A percentile compares a stretch with the other conserved stretches of the same genome.
These are phyloP conservation scores for Sporothrix euskadiensis DNA, from an alignment of 2,329 filamentous ascomycete species.

Conservation along the genomic window DNA sequence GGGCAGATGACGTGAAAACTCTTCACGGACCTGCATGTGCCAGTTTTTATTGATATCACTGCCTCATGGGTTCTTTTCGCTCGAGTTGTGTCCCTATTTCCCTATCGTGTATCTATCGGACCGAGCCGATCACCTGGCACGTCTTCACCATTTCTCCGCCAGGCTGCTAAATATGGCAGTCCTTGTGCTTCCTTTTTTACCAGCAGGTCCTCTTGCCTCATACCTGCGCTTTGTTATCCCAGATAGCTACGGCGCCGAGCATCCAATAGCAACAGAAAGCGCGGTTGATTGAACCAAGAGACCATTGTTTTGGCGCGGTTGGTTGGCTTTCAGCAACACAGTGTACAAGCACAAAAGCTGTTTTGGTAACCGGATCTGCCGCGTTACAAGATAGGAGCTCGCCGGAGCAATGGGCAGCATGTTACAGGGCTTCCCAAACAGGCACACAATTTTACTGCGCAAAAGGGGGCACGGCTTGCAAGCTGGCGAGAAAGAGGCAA, in stretches of 20 bases:
- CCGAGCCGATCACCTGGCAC: slow-evolving; percentile 7
- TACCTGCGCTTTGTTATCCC: not conserved
- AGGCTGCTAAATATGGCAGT: not conserved
- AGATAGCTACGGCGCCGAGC: slow-evolving; percentile 9
- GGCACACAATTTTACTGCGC: not conserved
- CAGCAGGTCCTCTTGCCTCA: not conserved
- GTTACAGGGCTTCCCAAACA: not conserved
- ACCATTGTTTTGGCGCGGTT: slow-evolving; percentile 6
- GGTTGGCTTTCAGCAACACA: not conserved
- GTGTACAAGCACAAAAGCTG: not conserved
- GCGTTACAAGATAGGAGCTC: slow-evolving; percentile 12
- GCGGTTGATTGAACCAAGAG: not conserved
- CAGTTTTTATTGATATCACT: slow-evolving; percentile 4
- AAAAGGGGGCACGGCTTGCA: not conserved
- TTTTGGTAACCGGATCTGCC: slow-evolving; percentile 1
- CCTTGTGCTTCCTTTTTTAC: not conserved
- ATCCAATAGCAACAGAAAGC: slow-evolving; percentile 11
- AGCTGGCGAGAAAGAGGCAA: not conserved
- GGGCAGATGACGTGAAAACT: slow-evolving; percentile 9
- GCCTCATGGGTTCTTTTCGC: not conserved
- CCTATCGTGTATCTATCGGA: not conserved
- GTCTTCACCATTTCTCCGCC: not conserved
- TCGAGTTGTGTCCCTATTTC: not conserved
- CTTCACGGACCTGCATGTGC: slow-evolving; percentile 21
- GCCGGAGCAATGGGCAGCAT: not conserved